Evolutionary conservation across 345 rosid species (phyloP), one percentile per base, ranked within the genome.

Genomic region (Brassica carinata): DNA sequence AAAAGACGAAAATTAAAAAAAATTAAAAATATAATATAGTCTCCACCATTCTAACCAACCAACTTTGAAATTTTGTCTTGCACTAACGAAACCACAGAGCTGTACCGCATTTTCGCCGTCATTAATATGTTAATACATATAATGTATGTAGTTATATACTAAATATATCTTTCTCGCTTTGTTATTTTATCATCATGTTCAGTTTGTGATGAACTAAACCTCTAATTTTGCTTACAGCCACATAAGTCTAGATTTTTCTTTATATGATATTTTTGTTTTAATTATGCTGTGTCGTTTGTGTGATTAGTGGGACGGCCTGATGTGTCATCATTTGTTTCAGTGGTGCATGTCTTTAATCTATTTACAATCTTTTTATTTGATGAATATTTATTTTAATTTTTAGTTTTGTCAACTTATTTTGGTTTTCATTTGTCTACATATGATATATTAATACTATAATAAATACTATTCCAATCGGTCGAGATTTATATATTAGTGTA

Each of bases 71-170:
- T 0, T 63, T 29, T 80, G 67, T 64, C 61, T 51, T 34, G 67
- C 79, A 51, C 72, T 64, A 80, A 75, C 76, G 76, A 75, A 80
- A 80, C 83, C 79, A 80, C 79, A 6, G n/a, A 63, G 72, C 61
- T 80, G 72, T 69, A 48, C 14, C 62, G 66, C 83, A 80, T 74
- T 80, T 63, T 74, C 40, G 36, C 83, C 68, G 75, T 63, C 71
- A 36, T 51, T 69, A 69, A 30, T 69, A 40, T 77, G 27, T 4
- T 66, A 33, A 64, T 45, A 63, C 11, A n/a, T 26, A 73, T 63
- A n/a, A 5, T 9, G n/a, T 40, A 26, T 57, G 11, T 27, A 72
- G 2, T 6, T 61, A 72, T 27, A 15, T 15, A 53, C 5, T 53
- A n/a, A 4, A n/a, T 48, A 4, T 53, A 55, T 55, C 3, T 63